A percentile compares a stretch with the other conserved stretches of the same genome.
These are phyloP conservation scores for Herpomyces periplanetae DNA, from an alignment of 2,329 filamentous ascomycete genomes.

Conservation along the genomic window DNA sequence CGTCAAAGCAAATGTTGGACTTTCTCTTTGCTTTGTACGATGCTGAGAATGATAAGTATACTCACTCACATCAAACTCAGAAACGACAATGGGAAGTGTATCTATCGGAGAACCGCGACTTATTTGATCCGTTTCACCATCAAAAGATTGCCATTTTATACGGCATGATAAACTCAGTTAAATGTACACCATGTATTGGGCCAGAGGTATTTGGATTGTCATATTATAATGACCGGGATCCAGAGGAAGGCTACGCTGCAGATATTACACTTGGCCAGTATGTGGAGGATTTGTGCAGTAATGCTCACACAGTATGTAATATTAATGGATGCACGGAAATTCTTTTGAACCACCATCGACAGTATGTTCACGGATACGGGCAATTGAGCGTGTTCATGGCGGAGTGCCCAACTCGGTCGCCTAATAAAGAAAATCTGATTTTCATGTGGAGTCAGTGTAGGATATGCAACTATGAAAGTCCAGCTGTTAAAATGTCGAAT, in stretches of 20 bases:
- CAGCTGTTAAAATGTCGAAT: conserved; percentile 59
- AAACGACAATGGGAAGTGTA: conserved; percentile 89
- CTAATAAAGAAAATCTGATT: conserved; percentile 29
- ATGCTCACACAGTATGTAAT: conserved; percentile 33
- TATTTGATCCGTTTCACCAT: conserved; percentile 80
- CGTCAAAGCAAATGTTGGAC: conserved; percentile 56
- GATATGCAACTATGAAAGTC: conserved; percentile 56
- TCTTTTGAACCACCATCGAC: conserved; percentile 71
- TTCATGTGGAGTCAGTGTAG: conserved; percentile 96
- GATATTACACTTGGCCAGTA: conserved; percentile 86
- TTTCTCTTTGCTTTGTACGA: conserved; percentile 80
- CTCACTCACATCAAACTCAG: conserved; percentile 74
- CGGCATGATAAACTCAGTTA: conserved; percentile 67
- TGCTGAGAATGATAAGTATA: conserved; percentile 74
- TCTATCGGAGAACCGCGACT: conserved; percentile 43
- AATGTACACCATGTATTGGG: conserved; percentile 65
- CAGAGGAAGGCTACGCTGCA: conserved; percentile 24
- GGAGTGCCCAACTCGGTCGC: conserved; percentile 22
- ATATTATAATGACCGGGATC: conserved; percentile 67
- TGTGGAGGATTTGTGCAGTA: conserved; percentile 50
- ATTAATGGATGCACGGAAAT: conserved; percentile 51
- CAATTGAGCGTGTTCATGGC: conserved; percentile 72
- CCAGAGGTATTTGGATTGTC: conserved; percentile 60
- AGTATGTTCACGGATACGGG: conserved; percentile 83
- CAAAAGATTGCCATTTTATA: conserved; percentile 86